phyloP scores from a whole-genome alignment of 768 basidiomycete genomes.

The Clavaria fumosa region DNA sequence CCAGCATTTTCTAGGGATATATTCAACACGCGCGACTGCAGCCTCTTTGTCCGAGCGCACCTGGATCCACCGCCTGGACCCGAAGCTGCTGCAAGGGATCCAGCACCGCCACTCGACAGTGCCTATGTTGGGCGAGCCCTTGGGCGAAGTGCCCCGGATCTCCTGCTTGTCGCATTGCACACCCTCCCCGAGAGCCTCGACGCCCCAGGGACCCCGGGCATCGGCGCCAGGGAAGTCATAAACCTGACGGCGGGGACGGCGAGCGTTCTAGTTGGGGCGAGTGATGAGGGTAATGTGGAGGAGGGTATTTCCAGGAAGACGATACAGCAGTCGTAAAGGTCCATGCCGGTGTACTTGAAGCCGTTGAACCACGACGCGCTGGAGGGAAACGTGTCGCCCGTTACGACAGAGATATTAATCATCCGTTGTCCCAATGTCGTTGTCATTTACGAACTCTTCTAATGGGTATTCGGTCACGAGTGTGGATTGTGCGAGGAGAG shows the following conservation, averaged over 20 bases:
- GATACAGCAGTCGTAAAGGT: conserved; percentile 17
- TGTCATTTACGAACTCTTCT: background rate
- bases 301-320: conserved; percentile 9
- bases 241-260: conserved; percentile 12
- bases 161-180: conserved; percentile 1
- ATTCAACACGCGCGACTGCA: no score
- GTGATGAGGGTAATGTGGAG: no score
- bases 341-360: conserved; percentile 10
- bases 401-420: conserved; percentile 13
- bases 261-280: conserved; percentile 4
- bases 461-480: background rate
- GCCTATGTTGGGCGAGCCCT: conserved; percentile 12
- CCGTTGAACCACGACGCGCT: conserved; percentile 15
- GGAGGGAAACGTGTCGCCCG: conserved; percentile 15
- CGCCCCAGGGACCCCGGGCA: background rate
- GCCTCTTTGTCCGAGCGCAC: no score
- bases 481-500: conserved; percentile 3
- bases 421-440: conserved; percentile 5
- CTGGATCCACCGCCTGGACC: conserved; percentile 12
- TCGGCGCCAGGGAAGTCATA: conserved; percentile 5
- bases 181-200: no score
- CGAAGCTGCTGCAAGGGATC: conserved; percentile 17
- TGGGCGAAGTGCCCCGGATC: conserved; percentile 8
- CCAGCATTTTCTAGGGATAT: no score
- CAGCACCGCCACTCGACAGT: conserved; percentile 14